Evolutionary conservation across 1,284 basidiomycete species (phyloP), one percentile per base, ranked within the genome.

Genomic region (Tylopilus orsonianus): DNA sequence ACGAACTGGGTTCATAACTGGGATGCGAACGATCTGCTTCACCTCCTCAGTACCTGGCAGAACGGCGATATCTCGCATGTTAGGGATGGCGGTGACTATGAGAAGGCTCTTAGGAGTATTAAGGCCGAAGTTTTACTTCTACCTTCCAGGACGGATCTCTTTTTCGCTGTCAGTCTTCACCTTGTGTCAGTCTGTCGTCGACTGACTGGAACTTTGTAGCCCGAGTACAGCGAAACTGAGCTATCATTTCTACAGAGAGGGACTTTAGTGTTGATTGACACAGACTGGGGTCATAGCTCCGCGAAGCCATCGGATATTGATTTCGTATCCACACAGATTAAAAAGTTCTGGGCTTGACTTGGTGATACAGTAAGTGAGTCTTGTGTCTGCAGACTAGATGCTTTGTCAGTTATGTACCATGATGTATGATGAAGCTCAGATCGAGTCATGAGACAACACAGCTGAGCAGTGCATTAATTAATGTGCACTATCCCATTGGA

Each of bases 11-110:
- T 76, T 3, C 60, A 57, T 12, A 49, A 56, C 2, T 81, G 78
- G 79, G 80, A 81, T 54, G 80, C 79, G 8, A 80, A 82, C 56
- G 79, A 82, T 54, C 60, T 81, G 45, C 58, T 83, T 24, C 68
- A 70, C 8, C 69, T 81, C 18, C 54, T 80, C n/a, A 53, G 70
- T n/a, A 82, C 79, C 4, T 82, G 80, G 80, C 71, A 78, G 52
- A 67, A 58, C 2, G 80, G 77, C n/a, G 78, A 81, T 53, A 67
- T 80, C 18, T 75, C 78, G 12, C 64, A 66, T 23, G 61, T 78
- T n/a, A 64, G 70, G 16, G 70, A 79, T 40, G 66, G 66, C 10
- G 75, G 75, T 5, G 64, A 76, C 55, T 68, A 74, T 24, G 66
- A 64, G 37, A 68, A 62, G 24, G 70, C 72, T 37, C 56, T 80